These are phyloP conservation scores for Diophrys appendiculata DNA, from an alignment of 73 alveolate species.

Conservation along the genomic window DNA sequence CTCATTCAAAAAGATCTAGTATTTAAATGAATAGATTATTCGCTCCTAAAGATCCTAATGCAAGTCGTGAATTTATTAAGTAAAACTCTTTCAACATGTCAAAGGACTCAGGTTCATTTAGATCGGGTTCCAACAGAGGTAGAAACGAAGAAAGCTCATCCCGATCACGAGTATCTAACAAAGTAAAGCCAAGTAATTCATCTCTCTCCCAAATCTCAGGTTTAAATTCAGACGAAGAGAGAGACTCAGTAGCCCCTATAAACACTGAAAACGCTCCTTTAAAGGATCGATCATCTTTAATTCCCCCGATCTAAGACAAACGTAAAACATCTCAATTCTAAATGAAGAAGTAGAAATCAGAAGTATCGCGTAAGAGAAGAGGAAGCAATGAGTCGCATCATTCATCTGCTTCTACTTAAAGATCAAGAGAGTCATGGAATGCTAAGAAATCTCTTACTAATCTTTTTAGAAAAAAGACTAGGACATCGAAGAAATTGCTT, in stretches of 20 bases:
- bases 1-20: no score
- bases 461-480: background rate
- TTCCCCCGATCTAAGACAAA: background rate
- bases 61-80: no score
- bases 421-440: background rate
- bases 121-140: no score
- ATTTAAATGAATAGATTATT: no score
- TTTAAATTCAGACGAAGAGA: background rate
- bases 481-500: background rate
- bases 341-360: background rate
- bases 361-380: background rate
- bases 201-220: no score
- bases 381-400: background rate
- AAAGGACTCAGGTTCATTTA: no score
- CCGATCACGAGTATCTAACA: no score
- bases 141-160: no score
- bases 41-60: no score
- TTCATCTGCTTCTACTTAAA: background rate
- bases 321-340: background rate
- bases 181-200: no score
- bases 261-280: background rate
- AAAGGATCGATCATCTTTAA: background rate
- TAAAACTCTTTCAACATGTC: no score
- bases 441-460: background rate
- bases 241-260: background rate